phyloP scores from a whole-genome alignment of 2,329 filamentous ascomycete species.

The Tolypocladium tundrense region DNA sequence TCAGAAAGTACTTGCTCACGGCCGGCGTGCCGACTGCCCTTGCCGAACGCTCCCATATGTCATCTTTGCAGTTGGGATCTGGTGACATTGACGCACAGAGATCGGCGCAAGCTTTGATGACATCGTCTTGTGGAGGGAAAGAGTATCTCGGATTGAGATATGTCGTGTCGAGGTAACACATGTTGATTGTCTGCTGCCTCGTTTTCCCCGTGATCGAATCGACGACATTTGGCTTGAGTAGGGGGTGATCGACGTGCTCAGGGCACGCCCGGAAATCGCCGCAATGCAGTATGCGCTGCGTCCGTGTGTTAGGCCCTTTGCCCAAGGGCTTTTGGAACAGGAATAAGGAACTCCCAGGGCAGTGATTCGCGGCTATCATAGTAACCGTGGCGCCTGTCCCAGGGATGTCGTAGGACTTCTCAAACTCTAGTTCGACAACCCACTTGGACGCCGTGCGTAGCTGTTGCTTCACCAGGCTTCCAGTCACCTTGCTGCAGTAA shows the following conservation, averaged over 20 bases:
- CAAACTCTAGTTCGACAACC: constrained; percentile 78
- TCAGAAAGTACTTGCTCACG: constrained; percentile 44
- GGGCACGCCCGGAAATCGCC: constrained; percentile 91
- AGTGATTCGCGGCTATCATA: constrained; percentile 96
- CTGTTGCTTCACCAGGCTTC: constrained; percentile 78
- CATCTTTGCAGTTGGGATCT: constrained; percentile 41
- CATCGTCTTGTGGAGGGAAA: constrained; percentile 80
- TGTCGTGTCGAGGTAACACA: constrained; percentile 95
- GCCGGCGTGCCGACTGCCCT: constrained; percentile 29
- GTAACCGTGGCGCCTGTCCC: constrained; percentile 76
- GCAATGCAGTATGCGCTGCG: constrained; percentile 82
- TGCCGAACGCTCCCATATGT: constrained; percentile 34
- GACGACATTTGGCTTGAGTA: constrained; percentile 64
- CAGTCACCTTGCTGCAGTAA: constrained; percentile 90
- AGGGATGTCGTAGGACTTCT: constrained; percentile 67
- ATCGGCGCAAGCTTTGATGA: constrained; percentile 78
- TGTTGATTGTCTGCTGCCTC: constrained; percentile 79
- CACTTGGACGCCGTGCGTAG: constrained; percentile 78
- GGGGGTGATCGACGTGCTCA: constrained; percentile 70
- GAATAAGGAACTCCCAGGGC: constrained; percentile 87
- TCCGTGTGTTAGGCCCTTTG: constrained; percentile 45
- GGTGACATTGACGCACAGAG: constrained; percentile 72
- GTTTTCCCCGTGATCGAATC: constrained; percentile 61
- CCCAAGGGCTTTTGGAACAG: constrained; percentile 73
- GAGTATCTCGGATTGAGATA: constrained; percentile 94